Evolutionary conservation across 164 flowering plant species (phyloP).

Genomic region (Annona cherimola): DNA sequence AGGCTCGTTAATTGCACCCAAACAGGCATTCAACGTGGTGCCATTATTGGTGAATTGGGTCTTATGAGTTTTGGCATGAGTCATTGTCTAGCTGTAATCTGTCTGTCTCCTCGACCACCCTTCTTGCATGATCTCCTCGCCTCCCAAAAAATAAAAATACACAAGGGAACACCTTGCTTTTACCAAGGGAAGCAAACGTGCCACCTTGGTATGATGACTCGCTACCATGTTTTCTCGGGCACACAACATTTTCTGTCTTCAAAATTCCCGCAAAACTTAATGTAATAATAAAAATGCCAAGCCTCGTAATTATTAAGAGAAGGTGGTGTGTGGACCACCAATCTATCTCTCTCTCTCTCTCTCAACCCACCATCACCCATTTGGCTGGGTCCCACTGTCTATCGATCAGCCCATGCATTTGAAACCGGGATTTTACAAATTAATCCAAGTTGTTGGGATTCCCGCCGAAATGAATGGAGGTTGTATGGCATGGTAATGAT

Average conservation of each 20-base stretch:
- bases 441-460: background rate
- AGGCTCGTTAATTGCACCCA: conserved; percentile 2
- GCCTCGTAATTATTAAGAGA: background rate
- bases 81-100: conserved; percentile 65
- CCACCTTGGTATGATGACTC: conserved; percentile 50
- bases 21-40: conserved; percentile 34
- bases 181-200: conserved; percentile 62
- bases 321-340: background rate
- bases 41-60: conserved; percentile 33
- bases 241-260: background rate
- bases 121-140: conserved; percentile 73
- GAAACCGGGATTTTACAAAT: background rate
- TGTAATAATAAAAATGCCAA: background rate
- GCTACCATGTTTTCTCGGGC: conserved; percentile 41
- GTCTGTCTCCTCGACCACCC: conserved; percentile 67
- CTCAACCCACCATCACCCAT: background rate
- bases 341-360: background rate
- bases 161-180: conserved; percentile 17
- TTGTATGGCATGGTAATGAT: background rate
- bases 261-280: background rate
- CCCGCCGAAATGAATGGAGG: background rate
- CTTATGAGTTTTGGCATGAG: conserved; percentile 43
- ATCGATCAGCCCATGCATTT: background rate
- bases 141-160: conserved; percentile 1
- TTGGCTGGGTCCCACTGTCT: background rate